Evolutionary conservation across 192 early-diverging fungal genomes (phyloP).

Genomic region (Coemansia sp.): DNA sequence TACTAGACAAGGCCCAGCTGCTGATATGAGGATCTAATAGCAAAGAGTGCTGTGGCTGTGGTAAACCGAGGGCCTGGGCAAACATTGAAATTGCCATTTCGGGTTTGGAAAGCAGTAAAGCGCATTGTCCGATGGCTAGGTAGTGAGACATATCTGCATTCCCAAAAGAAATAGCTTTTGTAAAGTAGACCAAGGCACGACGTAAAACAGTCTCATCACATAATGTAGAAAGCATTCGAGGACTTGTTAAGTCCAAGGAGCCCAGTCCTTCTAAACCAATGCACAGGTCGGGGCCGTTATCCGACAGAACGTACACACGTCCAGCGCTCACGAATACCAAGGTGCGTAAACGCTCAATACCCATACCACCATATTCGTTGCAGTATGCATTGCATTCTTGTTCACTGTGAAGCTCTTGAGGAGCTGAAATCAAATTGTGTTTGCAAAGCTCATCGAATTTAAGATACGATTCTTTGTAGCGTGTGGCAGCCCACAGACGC

Average conservation of each 20-base stretch:
- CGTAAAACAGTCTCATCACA: not conserved
- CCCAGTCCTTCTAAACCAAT: not conserved
- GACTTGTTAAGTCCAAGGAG: not conserved
- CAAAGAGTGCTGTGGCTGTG: not conserved
- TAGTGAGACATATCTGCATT: slow-evolving; percentile 11
- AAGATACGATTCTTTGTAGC: slow-evolving; percentile 10
- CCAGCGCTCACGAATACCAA: slow-evolving; percentile 27
- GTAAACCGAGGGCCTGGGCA: not conserved
- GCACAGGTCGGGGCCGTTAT: not conserved
- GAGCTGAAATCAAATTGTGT: slow-evolving; percentile 9
- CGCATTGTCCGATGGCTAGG: slow-evolving; percentile 36
- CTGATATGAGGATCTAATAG: not conserved
- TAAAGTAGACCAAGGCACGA: slow-evolving; percentile 13
- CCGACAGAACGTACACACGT: slow-evolving; percentile 4
- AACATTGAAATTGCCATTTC: slow-evolving; percentile 35
- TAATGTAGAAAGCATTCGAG: not conserved
- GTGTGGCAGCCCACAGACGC: slow-evolving; percentile 24
- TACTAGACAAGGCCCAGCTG: slow-evolving; percentile 3
- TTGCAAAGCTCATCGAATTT: slow-evolving; percentile 16
- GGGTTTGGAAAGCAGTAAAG: slow-evolving; percentile 27
- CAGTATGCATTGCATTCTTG: slow-evolving; percentile 44
- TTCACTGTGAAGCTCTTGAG: slow-evolving; percentile 27
- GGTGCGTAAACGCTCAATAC: slow-evolving; percentile 28
- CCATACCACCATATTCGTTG: slow-evolving; percentile 38
- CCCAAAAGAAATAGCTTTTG: slow-evolving; percentile 21